Evolutionary conservation across 2,329 filamentous ascomycete species (phyloP), one percentile per base, ranked within the genome.

Genomic region (Monosporascus ibericus): DNA sequence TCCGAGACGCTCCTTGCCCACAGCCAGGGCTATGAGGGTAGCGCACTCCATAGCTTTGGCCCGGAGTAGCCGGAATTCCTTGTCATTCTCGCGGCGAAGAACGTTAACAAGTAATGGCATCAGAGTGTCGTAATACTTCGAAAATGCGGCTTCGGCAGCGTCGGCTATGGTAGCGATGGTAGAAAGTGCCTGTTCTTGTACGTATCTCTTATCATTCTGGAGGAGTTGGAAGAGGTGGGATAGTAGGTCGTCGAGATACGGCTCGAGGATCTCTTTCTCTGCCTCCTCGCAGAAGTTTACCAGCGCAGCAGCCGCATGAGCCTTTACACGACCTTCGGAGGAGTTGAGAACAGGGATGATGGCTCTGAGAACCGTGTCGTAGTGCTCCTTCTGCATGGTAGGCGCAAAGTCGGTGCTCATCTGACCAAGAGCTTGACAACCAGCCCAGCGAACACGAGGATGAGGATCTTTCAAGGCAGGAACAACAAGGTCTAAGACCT

Each of bases 1-100:
- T 9, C 90, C 92, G 70, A 99, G 90, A 56, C 89, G 88, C 62
- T 95, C 89, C 70, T 95, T 94, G 49, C 94, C 94, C 55, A 99
- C 94, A 30, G 94, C 94, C 50, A 99, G 77, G 34, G 94, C 90
- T 64, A 99, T 99, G 44, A 99, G 76, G 7, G 94, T 99, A 18
- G 94, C 92, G 67, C 94, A 99, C 72, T 99, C 94, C 94, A 99
- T 99, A 3, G 94, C 94, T 77, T 99, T 99, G 48, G 94, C 94
- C 53, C 92, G 84, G 39, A 99, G 80, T 47, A 97, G 76, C 50
- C 92, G 82, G 71, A 92, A 92, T 65, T 99, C 94, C 73, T 95
- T 96, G 50, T 92, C 90, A 63, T 92, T 92, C 65, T 96, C 91
- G 61, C 91, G 85, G 65, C 86, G 87, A 48, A 99, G 75, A 9